A percentile compares a stretch with the other conserved stretches of the same genome.
Conservation (phyloP, 2,329 filamentous ascomycete species). For the Aspergillus intermedius region DNA sequence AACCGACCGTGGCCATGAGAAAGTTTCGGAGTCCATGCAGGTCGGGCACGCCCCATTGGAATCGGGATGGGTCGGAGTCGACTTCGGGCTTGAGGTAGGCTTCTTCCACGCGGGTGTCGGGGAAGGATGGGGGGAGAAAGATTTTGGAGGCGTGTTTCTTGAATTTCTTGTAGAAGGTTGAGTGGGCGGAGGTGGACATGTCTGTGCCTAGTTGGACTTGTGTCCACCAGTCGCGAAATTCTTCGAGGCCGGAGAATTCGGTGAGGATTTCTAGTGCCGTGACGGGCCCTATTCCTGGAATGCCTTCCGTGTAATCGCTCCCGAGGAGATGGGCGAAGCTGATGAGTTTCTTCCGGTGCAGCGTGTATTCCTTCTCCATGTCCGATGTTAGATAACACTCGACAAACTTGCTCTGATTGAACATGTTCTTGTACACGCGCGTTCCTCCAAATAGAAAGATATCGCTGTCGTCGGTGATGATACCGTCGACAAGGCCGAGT, state of each 20-base stretch:
- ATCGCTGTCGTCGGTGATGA: conserved; percentile 95
- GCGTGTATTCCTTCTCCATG: conserved; percentile 79
- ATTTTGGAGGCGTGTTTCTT: conserved; percentile 76
- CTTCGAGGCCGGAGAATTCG: conserved; percentile 68
- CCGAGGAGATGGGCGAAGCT: conserved; percentile 84
- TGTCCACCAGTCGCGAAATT: conserved; percentile 83
- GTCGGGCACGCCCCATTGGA: conserved; percentile 95
- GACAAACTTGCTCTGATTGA: conserved; percentile 95
- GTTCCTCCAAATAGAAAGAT: conserved; percentile 96
- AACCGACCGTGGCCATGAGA: conserved; percentile 87
- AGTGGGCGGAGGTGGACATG: conserved; percentile 42
- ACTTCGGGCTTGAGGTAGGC: conserved; percentile 86
- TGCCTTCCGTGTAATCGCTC: conserved; percentile 89
- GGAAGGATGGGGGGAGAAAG: conserved; percentile 76
- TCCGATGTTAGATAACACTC: conserved; percentile 86
- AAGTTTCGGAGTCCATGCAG: conserved; percentile 77
- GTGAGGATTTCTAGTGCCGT: conserved; percentile 90
- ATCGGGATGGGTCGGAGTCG: conserved; percentile 67
- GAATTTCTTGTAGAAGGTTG: conserved; percentile 76
- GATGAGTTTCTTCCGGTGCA: conserved; percentile 82
- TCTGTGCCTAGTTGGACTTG: conserved; percentile 67
- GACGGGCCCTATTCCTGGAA: conserved; percentile 85
- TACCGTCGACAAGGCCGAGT: conserved; percentile 86
- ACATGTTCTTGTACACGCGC: conserved; percentile 98
- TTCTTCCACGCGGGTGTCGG: conserved; percentile 66